phyloP scores from a whole-genome alignment of 1,284 basidiomycete species.

The Anthracocystis panici-leucophaei region DNA sequence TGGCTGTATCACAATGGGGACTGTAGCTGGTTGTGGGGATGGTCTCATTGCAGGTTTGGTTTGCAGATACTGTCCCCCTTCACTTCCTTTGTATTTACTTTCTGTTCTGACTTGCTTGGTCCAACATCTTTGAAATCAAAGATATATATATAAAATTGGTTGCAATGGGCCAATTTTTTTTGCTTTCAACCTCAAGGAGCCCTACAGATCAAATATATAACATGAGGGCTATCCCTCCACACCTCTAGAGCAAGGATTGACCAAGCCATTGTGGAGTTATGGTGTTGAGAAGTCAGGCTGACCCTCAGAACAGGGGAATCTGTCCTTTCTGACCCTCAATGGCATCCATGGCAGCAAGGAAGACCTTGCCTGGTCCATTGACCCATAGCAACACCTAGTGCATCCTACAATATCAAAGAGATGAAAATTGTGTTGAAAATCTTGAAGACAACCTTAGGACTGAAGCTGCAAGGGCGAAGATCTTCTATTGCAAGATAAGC shows the following conservation, averaged over 20 bases:
- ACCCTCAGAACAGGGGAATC: not conserved
- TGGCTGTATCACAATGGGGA: slow-evolving; percentile 6
- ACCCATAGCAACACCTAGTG: no score
- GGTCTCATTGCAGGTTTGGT: slow-evolving; percentile 5
- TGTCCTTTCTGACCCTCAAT: not conserved
- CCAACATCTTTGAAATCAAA: no score
- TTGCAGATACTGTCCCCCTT: no score
- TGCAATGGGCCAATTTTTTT: no score
- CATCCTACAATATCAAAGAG: not conserved
- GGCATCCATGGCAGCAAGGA: not conserved
- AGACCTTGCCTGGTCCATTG: not conserved
- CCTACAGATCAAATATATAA: not conserved
- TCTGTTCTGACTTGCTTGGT: no score
- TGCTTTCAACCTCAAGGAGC: not conserved
- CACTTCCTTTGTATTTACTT: no score
- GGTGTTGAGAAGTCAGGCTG: not conserved
- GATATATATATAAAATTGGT: no score
- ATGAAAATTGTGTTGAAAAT: slow-evolving; percentile 6
- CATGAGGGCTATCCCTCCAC: not conserved
- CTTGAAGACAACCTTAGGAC: slow-evolving; percentile 6
- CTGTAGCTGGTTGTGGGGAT: not conserved
- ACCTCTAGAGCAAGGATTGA: not conserved
- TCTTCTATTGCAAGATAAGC: slow-evolving; percentile 2
- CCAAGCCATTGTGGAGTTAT: not conserved
- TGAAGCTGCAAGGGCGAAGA: slow-evolving; percentile 23